Base-by-base conservation (phyloP, 2,329 filamentous ascomycete species). In the Cadophora malorum region DNA sequence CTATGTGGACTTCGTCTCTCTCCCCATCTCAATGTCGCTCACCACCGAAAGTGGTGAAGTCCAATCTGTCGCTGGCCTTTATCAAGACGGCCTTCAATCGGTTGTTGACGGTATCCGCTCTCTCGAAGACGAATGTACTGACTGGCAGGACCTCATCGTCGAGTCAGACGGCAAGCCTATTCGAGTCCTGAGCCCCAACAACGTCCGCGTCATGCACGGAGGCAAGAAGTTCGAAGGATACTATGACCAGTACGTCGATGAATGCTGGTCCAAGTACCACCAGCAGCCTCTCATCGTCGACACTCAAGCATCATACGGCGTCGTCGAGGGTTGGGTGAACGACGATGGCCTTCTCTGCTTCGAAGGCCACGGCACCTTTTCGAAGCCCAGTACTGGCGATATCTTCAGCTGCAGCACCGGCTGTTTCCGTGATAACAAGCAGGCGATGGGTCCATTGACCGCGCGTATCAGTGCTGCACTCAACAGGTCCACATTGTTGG, bases 1-100 rank as follows among this genome's bases (percentile, higher is more conserved):
- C 70, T 90, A 91, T 77, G 91, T 94, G 64, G 91, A 94, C 80
- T 94, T 94, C 79, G 85, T 93, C 70, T 81, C 81, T 73, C 76
- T 90, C 72, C 89, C 90, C 21, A 83, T 91, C 63, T 84, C 86
- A 1, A 78, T 89, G 70, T 81, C 82, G 4, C 79, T 89, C 14
- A 79, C 80, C 50, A 81, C 79, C 6, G 75, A 72, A 0, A 76
- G 78, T 14, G 83, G 82, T 16, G 74, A 69, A 0, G 79, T 81
- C 2, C 83, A 86, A 72, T 79, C 81, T 52, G 80, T 91, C n/a
- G 79, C 81, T 0, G 90, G 90, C 8, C 85, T 91, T 82, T 3
- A 68, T 38, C 31, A 67, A 31, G 64, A 87, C 71, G 89, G 89
- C 3, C 80, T 91, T 12, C 81, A 84, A 38, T 81, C 78, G 35